Percentiles rank a stretch among this genome's conserved stretches.
These are phyloP conservation scores for Starmerella tilneyi DNA, from an alignment of 805 yeast species.

Conservation along the genomic window DNA sequence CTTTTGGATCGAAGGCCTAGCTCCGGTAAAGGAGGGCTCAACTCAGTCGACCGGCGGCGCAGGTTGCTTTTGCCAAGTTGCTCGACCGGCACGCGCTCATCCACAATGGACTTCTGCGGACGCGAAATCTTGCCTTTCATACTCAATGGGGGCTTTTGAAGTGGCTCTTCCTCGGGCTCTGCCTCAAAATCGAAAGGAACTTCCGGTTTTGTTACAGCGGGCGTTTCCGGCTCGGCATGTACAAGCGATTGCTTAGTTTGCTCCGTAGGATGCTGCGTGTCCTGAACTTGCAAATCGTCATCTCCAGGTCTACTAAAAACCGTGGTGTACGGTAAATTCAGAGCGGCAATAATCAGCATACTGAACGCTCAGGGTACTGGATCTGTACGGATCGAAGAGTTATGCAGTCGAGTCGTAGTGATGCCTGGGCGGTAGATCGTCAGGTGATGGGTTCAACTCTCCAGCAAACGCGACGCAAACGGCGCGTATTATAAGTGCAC, in stretches of 20 bases:
- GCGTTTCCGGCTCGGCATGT: slow-evolving; percentile 12
- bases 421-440: neutral
- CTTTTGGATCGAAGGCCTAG: neutral
- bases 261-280: neutral
- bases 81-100: slow-evolving; percentile 19
- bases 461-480: slow-evolving; percentile 4
- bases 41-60: neutral
- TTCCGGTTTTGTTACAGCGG: slow-evolving; percentile 12
- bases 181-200: slow-evolving; percentile 24
- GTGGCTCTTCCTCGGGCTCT: slow-evolving; percentile 5
- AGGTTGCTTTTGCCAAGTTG: neutral
- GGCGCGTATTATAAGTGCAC: no score
- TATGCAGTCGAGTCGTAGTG: neutral
- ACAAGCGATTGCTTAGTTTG: slow-evolving; percentile 12
- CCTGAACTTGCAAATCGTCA: neutral
- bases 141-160: slow-evolving; percentile 8
- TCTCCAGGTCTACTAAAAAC: slow-evolving; percentile 19
- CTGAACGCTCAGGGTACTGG: neutral
- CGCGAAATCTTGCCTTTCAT: slow-evolving; percentile 12
- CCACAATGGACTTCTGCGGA: slow-evolving; percentile 23
- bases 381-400: neutral
- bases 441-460: neutral
- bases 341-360: slow-evolving; percentile 26
- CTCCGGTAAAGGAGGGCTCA: neutral
- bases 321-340: slow-evolving; percentile 29